Evolutionary conservation across 257 asterid species (phyloP).

Genomic region (Prunella vulgaris): DNA sequence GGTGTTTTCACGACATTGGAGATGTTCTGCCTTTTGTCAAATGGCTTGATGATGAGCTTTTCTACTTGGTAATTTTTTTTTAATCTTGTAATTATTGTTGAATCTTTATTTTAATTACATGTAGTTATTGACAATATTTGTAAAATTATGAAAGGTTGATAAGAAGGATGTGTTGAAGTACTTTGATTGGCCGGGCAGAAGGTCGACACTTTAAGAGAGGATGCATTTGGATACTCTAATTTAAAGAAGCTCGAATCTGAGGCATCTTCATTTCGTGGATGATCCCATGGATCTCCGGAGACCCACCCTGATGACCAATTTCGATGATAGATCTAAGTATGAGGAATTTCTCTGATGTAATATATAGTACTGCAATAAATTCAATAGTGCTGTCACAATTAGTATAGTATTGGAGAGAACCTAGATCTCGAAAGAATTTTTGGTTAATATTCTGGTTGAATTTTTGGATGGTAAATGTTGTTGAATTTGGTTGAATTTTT

Average conservation of each 20-base stretch:
- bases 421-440: too few relatives aligned
- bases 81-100: neutral
- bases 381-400: too few relatives aligned
- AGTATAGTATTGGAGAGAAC: too few relatives aligned
- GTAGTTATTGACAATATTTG: neutral
- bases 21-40: constrained; percentile 92
- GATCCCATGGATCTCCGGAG: too few relatives aligned
- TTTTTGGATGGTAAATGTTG: too few relatives aligned
- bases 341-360: too few relatives aligned
- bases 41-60: constrained; percentile 99
- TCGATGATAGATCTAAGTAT: too few relatives aligned
- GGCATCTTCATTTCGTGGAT: constrained; percentile 64
- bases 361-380: too few relatives aligned
- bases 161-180: constrained; percentile 99
- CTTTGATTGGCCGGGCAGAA: constrained; percentile 93
- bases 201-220: constrained; percentile 96
- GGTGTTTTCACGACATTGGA: constrained; percentile 83
- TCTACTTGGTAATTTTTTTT: constrained; percentile 54
- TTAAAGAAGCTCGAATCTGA: constrained; percentile 84
- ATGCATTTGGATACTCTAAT: constrained; percentile 93
- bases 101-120: neutral
- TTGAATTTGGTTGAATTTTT: too few relatives aligned
- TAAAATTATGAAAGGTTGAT: constrained; percentile 54
- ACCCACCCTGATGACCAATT: too few relatives aligned
- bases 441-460: too few relatives aligned